These are phyloP conservation scores for Pyrus betulifolia DNA, from an alignment of 306 rosid genomes.

Conservation along the genomic window DNA sequence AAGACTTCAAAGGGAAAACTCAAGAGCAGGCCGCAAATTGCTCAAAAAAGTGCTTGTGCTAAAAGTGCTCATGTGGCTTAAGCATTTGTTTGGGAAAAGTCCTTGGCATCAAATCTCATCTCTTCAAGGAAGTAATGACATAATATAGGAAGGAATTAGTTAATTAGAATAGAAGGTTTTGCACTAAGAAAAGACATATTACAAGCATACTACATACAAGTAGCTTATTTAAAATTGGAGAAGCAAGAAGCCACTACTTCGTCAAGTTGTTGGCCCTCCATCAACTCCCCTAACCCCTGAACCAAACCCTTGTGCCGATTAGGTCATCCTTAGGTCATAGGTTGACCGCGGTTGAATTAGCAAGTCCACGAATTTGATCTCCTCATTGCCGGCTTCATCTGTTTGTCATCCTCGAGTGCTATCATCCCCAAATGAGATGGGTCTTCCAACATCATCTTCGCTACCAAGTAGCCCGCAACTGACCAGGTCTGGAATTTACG, in stretches of 20 bases:
- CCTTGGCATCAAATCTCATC: not conserved
- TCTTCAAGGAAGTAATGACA: not conserved
- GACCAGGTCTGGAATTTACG: conserved; percentile 78
- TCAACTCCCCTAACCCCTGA: not conserved
- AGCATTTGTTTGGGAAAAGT: not conserved
- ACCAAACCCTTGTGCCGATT: not conserved
- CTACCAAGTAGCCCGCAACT: conserved; percentile 63
- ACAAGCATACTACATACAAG: not conserved
- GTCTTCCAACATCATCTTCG: conserved; percentile 72
- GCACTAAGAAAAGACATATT: not conserved
- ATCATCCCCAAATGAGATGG: conserved; percentile 66
- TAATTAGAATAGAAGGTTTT: too few relatives aligned
- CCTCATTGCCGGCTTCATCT: conserved; percentile 45
- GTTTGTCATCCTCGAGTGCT: conserved; percentile 61
- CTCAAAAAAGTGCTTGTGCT: not conserved
- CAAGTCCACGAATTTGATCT: conserved; percentile 63
- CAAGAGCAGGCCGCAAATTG: not conserved
- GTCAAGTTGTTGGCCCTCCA: not conserved
- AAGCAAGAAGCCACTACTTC: not conserved
- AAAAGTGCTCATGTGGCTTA: not conserved
- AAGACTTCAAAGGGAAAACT: not conserved
- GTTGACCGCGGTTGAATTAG: conserved; percentile 11
- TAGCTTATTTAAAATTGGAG: not conserved
- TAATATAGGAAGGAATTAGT: not conserved
- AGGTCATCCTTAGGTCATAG: not conserved